phyloP scores from a whole-genome alignment of 495 filamentous ascomycete species.

The Neurospora sp. region DNA sequence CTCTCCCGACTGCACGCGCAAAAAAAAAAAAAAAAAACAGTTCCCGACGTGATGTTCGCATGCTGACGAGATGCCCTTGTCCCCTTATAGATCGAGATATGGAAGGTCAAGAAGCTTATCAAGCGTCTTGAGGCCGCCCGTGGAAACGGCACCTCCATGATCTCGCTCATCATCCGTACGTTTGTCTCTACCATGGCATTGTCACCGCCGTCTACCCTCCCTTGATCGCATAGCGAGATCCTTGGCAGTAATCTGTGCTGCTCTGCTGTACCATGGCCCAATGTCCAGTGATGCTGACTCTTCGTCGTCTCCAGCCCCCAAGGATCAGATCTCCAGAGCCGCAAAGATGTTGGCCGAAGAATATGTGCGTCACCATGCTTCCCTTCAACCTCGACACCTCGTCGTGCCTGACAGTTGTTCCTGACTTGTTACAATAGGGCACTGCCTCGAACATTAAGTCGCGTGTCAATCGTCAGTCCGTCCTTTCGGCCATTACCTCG shows the following conservation, averaged over 20 bases:
- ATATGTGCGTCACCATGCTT: constrained; percentile 55
- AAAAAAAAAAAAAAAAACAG: constrained; percentile 1
- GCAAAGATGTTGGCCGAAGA: constrained; percentile 99
- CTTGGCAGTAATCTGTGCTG: not conserved
- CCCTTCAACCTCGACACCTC: not conserved
- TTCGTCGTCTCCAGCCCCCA: constrained; percentile 54
- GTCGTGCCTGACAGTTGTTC: constrained; percentile 1
- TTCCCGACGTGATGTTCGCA: not conserved
- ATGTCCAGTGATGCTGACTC: constrained; percentile 8
- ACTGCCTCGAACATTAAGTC: constrained; percentile 99
- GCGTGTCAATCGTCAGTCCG: constrained; percentile 94
- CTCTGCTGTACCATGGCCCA: not conserved
- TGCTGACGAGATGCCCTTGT: constrained; percentile 10
- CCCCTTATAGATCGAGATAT: constrained; percentile 53
- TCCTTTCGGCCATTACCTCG: constrained; percentile 94
- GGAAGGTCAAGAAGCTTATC: constrained; percentile 92
- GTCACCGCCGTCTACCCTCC: constrained; percentile 10
- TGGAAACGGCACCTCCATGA: constrained; percentile 97
- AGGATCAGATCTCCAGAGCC: constrained; percentile 92
- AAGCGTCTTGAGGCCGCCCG: constrained; percentile 87
- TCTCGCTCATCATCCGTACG: constrained; percentile 95
- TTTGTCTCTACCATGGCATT: constrained; percentile 15
- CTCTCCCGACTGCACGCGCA: constrained; percentile 1
- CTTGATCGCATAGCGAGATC: not conserved
- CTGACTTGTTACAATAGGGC: constrained; percentile 48